phyloP scores from a whole-genome alignment of 2,329 filamentous ascomycete genomes.

The Pochonia chlamydosporia region DNA sequence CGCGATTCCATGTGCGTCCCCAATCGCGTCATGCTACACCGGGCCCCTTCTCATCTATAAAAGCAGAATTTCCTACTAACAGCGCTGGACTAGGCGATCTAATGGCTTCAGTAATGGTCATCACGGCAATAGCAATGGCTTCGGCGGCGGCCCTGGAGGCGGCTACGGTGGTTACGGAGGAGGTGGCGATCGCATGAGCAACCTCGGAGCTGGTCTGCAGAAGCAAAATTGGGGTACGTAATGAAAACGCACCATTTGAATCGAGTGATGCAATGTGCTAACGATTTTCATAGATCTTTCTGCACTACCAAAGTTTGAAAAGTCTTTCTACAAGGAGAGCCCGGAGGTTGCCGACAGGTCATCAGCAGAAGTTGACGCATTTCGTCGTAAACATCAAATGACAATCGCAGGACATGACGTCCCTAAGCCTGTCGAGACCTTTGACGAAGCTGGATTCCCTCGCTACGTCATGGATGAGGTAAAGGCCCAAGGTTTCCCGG shows the following conservation, averaged over 20 bases:
- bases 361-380: constrained; percentile 75
- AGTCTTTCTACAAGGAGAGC: constrained; percentile 98
- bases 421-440: constrained; percentile 91
- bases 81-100: constrained; percentile 36
- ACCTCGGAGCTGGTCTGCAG: constrained; percentile 82
- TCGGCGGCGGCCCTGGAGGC: constrained; percentile 30
- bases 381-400: constrained; percentile 81
- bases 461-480: constrained; percentile 97
- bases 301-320: constrained; percentile 91
- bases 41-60: not conserved
- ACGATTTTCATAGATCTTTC: constrained; percentile 56
- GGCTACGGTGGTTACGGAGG: constrained; percentile 43
- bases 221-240: constrained; percentile 81
- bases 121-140: constrained; percentile 26
- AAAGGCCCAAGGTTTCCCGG: constrained; percentile 93
- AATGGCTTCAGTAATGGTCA: constrained; percentile 24
- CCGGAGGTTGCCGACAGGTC: constrained; percentile 70
- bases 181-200: constrained; percentile 90
- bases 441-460: constrained; percentile 96
- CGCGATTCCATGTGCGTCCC: not conserved
- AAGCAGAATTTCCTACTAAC: constrained; percentile 26
- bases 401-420: constrained; percentile 73
- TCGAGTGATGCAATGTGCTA: constrained; percentile 13
- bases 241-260: not conserved
- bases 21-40: not conserved